phyloP scores from a whole-genome alignment of 2,329 filamentous ascomycete genomes.

The Botrytis tulipae region DNA sequence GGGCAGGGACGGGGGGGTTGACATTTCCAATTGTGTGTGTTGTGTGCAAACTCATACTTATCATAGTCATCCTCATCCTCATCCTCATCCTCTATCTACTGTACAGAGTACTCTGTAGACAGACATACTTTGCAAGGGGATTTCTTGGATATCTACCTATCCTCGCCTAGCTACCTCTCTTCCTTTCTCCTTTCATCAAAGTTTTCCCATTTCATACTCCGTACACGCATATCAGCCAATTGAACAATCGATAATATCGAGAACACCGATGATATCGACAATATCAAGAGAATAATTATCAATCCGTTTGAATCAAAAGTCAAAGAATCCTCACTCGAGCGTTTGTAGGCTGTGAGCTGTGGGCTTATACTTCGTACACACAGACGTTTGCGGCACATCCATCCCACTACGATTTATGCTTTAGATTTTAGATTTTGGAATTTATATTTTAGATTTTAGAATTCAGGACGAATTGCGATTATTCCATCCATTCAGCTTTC shows the following conservation, averaged over 20 bases:
- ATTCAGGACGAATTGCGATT: neutral
- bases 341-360: neutral
- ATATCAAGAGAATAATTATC: neutral
- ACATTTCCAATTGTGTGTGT: neutral
- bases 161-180: neutral
- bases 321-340: slow-evolving; percentile 8
- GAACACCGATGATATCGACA: neutral
- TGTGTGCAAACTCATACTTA: neutral
- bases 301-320: neutral
- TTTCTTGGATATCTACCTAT: neutral
- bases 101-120: neutral
- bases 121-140: neutral
- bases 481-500: neutral
- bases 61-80: neutral
- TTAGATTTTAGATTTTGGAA: slow-evolving; percentile 2
- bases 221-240: slow-evolving; percentile 10
- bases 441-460: neutral
- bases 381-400: neutral
- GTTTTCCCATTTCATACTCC: neutral
- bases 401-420: slow-evolving; percentile 5
- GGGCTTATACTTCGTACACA: slow-evolving; percentile 1
- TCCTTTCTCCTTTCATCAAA: neutral
- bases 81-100: neutral
- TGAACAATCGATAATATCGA: neutral
- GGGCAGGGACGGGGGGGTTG: neutral